phyloP scores from a whole-genome alignment of 2,329 filamentous ascomycete genomes.

The Talaromyces sp. region DNA sequence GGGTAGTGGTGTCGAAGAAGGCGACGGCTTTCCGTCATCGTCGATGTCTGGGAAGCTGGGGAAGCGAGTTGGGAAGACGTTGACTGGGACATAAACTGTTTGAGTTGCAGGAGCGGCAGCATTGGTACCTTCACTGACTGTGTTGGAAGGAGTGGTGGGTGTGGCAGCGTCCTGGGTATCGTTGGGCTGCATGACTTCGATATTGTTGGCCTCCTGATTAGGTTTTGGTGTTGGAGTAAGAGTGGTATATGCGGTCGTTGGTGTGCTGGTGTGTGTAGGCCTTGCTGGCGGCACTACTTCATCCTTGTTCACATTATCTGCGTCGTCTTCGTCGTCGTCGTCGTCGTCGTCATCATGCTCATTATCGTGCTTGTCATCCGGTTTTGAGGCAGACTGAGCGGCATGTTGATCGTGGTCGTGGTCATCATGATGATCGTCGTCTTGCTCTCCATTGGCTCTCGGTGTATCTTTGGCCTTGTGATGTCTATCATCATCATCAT shows the following conservation, averaged over 20 bases:
- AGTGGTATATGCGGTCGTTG: not conserved
- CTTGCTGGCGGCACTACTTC: not conserved
- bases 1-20: not conserved
- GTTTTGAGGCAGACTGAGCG: not conserved
- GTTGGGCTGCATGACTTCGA: not conserved
- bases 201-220: not conserved
- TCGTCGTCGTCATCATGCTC: conserved; percentile 2
- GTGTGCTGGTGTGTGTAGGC: not conserved
- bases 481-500: not conserved
- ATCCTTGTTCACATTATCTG: not conserved
- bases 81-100: conserved; percentile 11
- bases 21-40: not conserved
- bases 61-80: not conserved
- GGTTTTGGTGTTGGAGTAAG: not conserved
- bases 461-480: not conserved
- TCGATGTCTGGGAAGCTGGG: conserved; percentile 1
- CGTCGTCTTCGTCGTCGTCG: not conserved
- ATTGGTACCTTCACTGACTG: not conserved
- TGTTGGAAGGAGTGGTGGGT: not conserved
- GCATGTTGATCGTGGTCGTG: not conserved
- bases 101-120: not conserved
- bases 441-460: not conserved
- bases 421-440: not conserved
- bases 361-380: not conserved
- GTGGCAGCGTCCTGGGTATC: not conserved